Evolutionary conservation across 1,284 basidiomycete species (phyloP), one percentile per base, ranked within the genome.

Genomic region (Polyporus tsugae): DNA sequence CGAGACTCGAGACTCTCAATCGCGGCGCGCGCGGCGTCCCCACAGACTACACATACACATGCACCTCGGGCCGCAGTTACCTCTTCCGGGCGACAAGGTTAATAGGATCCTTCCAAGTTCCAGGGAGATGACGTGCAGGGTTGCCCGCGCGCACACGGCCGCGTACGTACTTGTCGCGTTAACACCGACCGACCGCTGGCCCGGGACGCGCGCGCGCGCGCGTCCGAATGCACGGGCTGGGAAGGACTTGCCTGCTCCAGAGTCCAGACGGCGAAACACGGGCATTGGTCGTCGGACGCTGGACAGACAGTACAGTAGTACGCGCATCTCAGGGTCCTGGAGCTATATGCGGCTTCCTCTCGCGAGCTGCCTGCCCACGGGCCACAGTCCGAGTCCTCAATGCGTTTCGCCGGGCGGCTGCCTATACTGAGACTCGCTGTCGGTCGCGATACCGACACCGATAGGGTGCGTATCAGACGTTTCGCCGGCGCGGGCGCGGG

Each of bases 41-140:
- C 44, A 4, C 11, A 33, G n/a, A 29, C 9, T 44, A 61, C 1
- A 29, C 29, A 29, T 2, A 29, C 29, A n/a, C n/a, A n/a, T 38
- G 63, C 44, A 33, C 29, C 42, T 46, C 22, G 49, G 62, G 35
- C 44, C 64, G 59, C 36, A 68, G 33, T 44, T 63, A 44, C 67
- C 63, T 22, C 59, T 60, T 68, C 58, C 53, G 60, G 35, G n/a
- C 52, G 17, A 65, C 49, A 65, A 60, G 46, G 59, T 42, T 60
- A 65, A 38, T 19, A 42, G 64, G 49, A 61, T 65, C 35, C 46
- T 38, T 38, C 33, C 53, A 6, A 6, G 33, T 25, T 25, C 4
- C 25, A 10, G 13, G 13, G 13, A n/a, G 35, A 6, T 65, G 59
- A 42, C 64, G 15, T 25, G 55, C 35, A 22, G 55, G 52, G 57